Percentiles rank a stretch among this genome's conserved stretches.
Conservation (phyloP, 306 rosid genomes). For the Arachis hypogaea region DNA sequence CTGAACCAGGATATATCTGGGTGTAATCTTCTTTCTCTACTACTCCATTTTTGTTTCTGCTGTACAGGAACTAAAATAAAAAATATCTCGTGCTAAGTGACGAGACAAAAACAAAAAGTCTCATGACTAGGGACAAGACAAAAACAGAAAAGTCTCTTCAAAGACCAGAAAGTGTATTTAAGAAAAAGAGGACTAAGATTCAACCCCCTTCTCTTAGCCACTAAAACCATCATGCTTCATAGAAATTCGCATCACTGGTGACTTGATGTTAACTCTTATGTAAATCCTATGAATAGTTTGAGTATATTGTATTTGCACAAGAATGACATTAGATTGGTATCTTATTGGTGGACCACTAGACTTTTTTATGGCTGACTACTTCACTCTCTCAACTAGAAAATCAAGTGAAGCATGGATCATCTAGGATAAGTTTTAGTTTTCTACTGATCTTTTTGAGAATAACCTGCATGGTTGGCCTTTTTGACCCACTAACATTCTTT, state of each 20-base stretch:
- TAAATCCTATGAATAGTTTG: slow-evolving; percentile 1
- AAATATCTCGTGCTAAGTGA: too few relatives aligned
- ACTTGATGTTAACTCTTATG: neutral
- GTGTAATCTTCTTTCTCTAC: too few relatives aligned
- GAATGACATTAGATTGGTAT: neutral
- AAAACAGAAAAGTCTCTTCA: too few relatives aligned
- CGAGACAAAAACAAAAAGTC: too few relatives aligned
- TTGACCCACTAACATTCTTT: slow-evolving; percentile 15
- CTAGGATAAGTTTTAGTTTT: slow-evolving; percentile 12
- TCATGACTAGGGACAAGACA: too few relatives aligned
- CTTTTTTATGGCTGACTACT: neutral
- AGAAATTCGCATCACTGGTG: neutral
- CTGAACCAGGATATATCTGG: too few relatives aligned
- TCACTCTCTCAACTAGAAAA: too few relatives aligned
- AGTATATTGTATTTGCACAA: neutral
- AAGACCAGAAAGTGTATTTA: too few relatives aligned
- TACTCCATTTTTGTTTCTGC: too few relatives aligned
- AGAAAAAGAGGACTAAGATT: too few relatives aligned
- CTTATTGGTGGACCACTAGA: neutral
- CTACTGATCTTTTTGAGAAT: neutral
- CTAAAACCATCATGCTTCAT: neutral
- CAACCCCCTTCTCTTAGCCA: too few relatives aligned
- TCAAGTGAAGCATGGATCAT: neutral
- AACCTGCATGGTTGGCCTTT: slow-evolving; percentile 7
- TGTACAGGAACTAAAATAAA: too few relatives aligned